phyloP scores from a whole-genome alignment of 2,329 filamentous ascomycete species.

The Davidsoniella virescens region DNA sequence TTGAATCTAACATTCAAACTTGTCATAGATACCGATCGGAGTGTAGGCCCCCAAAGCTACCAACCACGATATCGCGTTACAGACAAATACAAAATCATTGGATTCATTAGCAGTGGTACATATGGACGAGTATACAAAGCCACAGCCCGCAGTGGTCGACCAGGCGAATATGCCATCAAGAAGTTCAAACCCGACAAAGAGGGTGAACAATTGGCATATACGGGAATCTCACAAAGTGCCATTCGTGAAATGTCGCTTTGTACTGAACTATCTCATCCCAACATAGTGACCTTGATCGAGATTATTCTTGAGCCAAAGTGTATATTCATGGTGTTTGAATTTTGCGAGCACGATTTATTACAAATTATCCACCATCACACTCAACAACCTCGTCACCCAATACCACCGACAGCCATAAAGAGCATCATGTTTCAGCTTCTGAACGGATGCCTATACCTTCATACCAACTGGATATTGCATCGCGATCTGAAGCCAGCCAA shows the following conservation, averaged over 20 bases:
- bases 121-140: conserved; percentile 98
- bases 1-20: too few relatives aligned
- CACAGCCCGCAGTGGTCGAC: conserved; percentile 46
- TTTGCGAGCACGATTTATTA: conserved; percentile 89
- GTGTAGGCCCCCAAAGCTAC: conserved; percentile 24
- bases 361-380: conserved; percentile 98
- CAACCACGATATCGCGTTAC: conserved; percentile 73
- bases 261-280: conserved; percentile 74
- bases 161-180: conserved; percentile 91
- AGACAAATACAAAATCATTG: conserved; percentile 89
- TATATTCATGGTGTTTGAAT: conserved; percentile 99
- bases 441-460: conserved; percentile 86
- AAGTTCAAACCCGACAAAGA: conserved; percentile 99
- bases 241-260: conserved; percentile 96
- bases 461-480: conserved; percentile 93
- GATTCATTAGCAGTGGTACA: conserved; percentile 94
- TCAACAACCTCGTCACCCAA: conserved; percentile 71
- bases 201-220: conserved; percentile 86
- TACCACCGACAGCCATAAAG: conserved; percentile 75
- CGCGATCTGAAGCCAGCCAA: conserved; percentile 95
- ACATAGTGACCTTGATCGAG: conserved; percentile 81
- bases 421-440: conserved; percentile 93
- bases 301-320: conserved; percentile 97
- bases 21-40: neutral
- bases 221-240: conserved; percentile 91